Evolutionary conservation across 1,284 basidiomycete species (phyloP), one percentile per base, ranked within the genome.

Genomic region (Cryptococcus sp.): DNA sequence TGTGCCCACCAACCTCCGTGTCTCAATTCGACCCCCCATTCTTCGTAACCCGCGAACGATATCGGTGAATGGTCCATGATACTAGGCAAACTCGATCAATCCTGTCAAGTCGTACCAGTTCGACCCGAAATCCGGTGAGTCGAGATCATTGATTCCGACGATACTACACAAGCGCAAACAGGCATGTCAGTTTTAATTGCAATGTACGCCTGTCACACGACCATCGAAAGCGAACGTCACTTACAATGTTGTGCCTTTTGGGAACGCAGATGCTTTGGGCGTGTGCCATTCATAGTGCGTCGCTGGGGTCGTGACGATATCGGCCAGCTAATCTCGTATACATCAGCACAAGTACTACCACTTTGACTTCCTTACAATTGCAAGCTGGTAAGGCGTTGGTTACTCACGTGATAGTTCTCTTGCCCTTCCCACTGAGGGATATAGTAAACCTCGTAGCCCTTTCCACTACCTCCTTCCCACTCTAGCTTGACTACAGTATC

Each of bases 41-140:
- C n/a, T n/a, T n/a, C n/a, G n/a, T n/a, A n/a, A n/a, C n/a, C n/a
- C n/a, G n/a, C n/a, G n/a, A n/a, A n/a, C n/a, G n/a, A n/a, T n/a
- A n/a, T n/a, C n/a, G n/a, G n/a, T 13, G 29, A 34, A 5, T 10
- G 8, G 29, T 10, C 29, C 29, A 34, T 7, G 29, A 7, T 34
- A 34, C 29, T 34, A 15, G 23, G 47, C 55, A 22, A 61, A 61
- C 6, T 25, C 40, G 17, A 63, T 23, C 38, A 65, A 6, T 3
- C 62, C 62, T 7, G 62, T 67, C 23, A 73, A 51, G 61, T 73
- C 70, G 58, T 68, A 73, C 68, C 69, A 73, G 20, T 54, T 55
- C 17, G 62, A 54, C 1, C 52, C 57, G 13, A 34, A 34, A 13
- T 34, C 29, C 8, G 29, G 29, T 13, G 57, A 54, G 2, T 58